Conservation (phyloP, 441 rosid genomes). For the Corymbia calophylla region DNA sequence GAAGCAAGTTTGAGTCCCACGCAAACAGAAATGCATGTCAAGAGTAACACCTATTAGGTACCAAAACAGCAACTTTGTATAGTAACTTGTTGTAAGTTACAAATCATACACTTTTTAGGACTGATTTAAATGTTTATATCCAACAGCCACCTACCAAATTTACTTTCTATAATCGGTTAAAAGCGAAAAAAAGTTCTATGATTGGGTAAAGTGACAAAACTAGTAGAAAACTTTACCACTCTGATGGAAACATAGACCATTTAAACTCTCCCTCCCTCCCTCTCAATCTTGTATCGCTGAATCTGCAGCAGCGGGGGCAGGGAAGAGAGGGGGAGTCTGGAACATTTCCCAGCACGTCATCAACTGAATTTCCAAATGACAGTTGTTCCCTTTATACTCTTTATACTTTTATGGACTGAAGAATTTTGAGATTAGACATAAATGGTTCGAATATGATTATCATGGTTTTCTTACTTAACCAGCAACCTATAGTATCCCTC, state of each 20-base stretch:
- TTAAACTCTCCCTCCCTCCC: not conserved
- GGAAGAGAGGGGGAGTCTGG: not conserved
- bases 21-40: not conserved
- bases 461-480: not conserved
- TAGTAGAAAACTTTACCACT: not conserved
- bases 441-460: not conserved
- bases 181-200: not conserved
- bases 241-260: not conserved
- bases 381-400: not conserved
- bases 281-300: not conserved
- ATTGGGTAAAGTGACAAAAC: not conserved
- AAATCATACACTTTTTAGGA: not conserved
- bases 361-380: not conserved
- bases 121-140: not conserved
- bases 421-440: not conserved
- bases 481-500: not conserved
- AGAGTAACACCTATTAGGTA: not conserved
- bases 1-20: not conserved
- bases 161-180: not conserved
- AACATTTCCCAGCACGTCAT: not conserved
- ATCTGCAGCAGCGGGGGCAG: not conserved
- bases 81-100: not conserved
- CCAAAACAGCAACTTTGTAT: not conserved
- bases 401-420: not conserved
- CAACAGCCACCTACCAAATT: not conserved